Conservation (phyloP, 2,329 filamentous ascomycete species). For the Exophiala viscosa region DNA sequence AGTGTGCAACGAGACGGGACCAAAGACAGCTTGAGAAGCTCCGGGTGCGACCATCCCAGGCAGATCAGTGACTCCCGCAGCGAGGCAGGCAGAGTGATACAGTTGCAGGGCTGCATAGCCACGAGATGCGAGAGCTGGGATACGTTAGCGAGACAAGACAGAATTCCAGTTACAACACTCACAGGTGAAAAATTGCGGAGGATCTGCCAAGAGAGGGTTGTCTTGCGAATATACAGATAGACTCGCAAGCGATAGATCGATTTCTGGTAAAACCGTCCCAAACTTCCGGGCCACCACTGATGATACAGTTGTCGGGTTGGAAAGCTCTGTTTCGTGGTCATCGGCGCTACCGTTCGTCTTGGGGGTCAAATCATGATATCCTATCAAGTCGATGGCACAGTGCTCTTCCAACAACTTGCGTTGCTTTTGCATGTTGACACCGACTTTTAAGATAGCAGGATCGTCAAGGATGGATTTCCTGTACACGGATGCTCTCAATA, state of each 20-base stretch:
- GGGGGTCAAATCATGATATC: not conserved
- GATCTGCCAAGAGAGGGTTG: not conserved
- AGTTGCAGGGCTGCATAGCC: conserved; percentile 12
- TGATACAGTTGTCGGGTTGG: conserved; percentile 1
- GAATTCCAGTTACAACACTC: not conserved
- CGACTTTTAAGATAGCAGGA: conserved; percentile 16
- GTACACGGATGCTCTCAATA: conserved; percentile 2
- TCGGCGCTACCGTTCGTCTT: not conserved
- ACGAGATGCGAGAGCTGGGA: conserved; percentile 15
- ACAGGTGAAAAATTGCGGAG: conserved; percentile 11
- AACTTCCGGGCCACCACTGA: conserved; percentile 4
- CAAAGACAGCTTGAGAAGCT: not conserved
- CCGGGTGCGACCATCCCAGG: not conserved
- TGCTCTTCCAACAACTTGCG: not conserved
- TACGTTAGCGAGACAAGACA: not conserved
- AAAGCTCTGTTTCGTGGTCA: not conserved
- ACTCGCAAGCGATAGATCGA: conserved; percentile 2
- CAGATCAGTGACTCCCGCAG: not conserved
- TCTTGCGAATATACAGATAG: not conserved
- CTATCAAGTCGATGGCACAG: conserved; percentile 5
- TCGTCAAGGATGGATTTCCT: conserved; percentile 6
- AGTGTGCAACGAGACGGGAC: conserved; percentile 11
- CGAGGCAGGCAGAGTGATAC: conserved; percentile 1
- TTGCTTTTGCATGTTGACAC: conserved; percentile 13
- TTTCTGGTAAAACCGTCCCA: conserved; percentile 2